These are phyloP conservation scores for Camelina neglecta DNA, from an alignment of 345 rosid species.

Conservation along the genomic window DNA sequence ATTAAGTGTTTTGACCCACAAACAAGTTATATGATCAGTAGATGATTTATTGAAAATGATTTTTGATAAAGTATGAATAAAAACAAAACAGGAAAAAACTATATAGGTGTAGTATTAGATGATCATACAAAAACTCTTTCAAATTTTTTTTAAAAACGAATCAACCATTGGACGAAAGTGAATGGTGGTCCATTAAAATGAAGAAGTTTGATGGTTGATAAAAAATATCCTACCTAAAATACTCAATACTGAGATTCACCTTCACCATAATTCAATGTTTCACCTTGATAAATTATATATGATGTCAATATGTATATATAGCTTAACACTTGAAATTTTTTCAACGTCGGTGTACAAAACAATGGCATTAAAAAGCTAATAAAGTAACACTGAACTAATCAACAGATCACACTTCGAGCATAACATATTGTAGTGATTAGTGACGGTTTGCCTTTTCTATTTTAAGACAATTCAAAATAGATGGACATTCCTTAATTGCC, in stretches of 20 bases:
- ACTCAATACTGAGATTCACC: background rate
- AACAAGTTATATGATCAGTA: no score
- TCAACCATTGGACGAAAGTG: background rate
- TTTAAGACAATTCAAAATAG: slow-evolving; percentile 28
- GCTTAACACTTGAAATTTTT: background rate
- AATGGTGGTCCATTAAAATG: background rate
- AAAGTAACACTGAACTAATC: slow-evolving; percentile 1
- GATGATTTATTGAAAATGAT: no score
- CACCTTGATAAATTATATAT: background rate
- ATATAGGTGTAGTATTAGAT: background rate
- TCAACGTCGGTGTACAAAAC: background rate
- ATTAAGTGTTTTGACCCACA: no score
- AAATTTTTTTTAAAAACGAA: background rate
- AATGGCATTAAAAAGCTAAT: background rate
- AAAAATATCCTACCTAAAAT: background rate
- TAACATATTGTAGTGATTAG: slow-evolving; percentile 6
- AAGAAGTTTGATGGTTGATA: background rate
- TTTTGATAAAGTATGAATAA: no score
- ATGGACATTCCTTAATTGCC: slow-evolving; percentile 41
- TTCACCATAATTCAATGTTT: background rate
- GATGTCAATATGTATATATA: background rate
- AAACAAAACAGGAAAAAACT: background rate
- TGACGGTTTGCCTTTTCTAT: slow-evolving; percentile 36
- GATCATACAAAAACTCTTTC: background rate
- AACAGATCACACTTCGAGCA: background rate